Evolutionary conservation across 495 filamentous ascomycete genomes (phyloP), one percentile per base, ranked within the genome.

Genomic region (Penicillium diatomitis): DNA sequence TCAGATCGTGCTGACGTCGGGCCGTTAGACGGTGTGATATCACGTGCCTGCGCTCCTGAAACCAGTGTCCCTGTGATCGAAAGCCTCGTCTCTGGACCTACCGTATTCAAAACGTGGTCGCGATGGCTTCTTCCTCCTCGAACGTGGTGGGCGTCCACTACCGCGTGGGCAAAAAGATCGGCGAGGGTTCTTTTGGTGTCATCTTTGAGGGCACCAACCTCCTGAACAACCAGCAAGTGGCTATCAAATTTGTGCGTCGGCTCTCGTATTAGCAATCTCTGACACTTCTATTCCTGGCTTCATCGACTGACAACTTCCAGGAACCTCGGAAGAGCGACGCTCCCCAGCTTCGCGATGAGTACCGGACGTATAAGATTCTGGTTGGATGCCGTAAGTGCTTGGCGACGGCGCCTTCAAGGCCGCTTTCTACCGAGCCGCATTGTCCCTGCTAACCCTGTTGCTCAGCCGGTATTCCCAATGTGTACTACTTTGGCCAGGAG

Each of bases 101-200:
- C 27, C 44, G 7, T 27, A 46, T 51, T 34, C 42, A 11, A 55
- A 41, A 41, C 38, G 20, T 41, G 39, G 41, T 28, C 54, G 37
- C 51, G 47, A 96, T 96, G 88, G 85, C 91, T 36, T 96, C 90
- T 54, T 90, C 88, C 37, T 95, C 90, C 40, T 95, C 88, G 38
- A 99, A 99, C 70, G 92, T 99, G 54, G 92, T 99, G 52, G 92
- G 92, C 57, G 92, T 99, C 53, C 92, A 99, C 77, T 99, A 99
- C 68, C 80, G 94, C 53, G 92, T 99, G 47, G 92, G 92, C 53
- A 99, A 97, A 80, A 99, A 99, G 70, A 99, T 99, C 49, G 92
- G 92, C 55, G 92, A 99, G 77, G 92, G 92, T 27, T 96, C 90
- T 8, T 99, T 99, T 58, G 92, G 92, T 72, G 92, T 99, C 49